Base-by-base conservation (phyloP, 2,329 filamentous ascomycete genomes). In the Botryotinia globosa region DNA sequence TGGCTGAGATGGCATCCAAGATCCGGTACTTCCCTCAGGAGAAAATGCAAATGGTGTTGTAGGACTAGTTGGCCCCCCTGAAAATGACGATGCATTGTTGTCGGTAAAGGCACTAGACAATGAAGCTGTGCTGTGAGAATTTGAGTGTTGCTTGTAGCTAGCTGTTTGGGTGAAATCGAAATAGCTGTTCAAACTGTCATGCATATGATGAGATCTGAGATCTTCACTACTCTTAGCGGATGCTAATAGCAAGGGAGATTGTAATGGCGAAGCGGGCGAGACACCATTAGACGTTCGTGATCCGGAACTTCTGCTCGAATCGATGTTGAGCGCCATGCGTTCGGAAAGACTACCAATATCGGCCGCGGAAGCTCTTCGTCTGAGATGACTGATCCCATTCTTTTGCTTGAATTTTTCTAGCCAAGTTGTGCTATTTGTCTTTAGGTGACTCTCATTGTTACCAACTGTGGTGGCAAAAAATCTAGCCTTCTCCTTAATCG, bases 371-470 rank as follows among this genome's bases (percentile, higher is more conserved):
- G 88, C 88, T 71, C 89, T 83, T 62, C 89, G 84, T 74, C 85
- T 84, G 54, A 89, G 79, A 25, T 83, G 75, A 29, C 73, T 73
- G 54, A 80, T 77, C 7, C 77, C 84, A 25, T 83, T 83, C 83
- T 95, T 97, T 80, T 94, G 89, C 85, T 98, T 97, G 85, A 98
- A 98, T 81, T 96, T 97, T 79, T 97, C 94, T 48, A 98, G 86
- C 94, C 95, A 98, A 77, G 86, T 90, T 44, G 89, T 85, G 77
- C 89, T 96, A 76, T 93, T 88, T 66, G 88, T 88, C 78, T 91
- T 92, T 72, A 91, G 82, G 67, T 93, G 89, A 75, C 87, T 89
- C 71, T 97, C 93, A 5, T 90, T 88, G 73, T 90, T 89, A 39
- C 89, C 90, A 48, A 91, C 91, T 37, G 89, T 91, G 58, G 88